Base-by-base conservation (phyloP, 352 stramenopile species). In the Globisporangium parvum region DNA sequence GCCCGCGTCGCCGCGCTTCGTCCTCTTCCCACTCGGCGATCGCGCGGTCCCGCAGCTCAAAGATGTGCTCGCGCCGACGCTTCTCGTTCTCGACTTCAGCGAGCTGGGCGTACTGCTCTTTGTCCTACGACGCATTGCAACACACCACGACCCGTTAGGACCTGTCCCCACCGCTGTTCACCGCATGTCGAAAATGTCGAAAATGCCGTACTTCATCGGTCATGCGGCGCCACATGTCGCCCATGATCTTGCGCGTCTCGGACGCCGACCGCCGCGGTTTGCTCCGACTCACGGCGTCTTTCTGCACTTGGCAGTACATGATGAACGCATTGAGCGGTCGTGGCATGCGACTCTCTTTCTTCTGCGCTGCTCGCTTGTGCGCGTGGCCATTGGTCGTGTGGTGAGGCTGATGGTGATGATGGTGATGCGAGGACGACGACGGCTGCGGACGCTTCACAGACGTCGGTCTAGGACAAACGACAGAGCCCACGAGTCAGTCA, bases 301-400 rank as follows among this genome's bases (percentile, higher is more conserved):
- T 87, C 44, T 91, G 81, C 46, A 90, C 69, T 63, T 91, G 81
- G 44, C 81, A 91, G 57, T 77, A 91, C 66, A 91, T 79, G 53
- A 91, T 88, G 57, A 91, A 91, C 40, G 81, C 77, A 40, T 91
- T 91, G 67, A 91, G 85, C 33, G 81, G 69, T 15, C 81, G 79
- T 14, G 75, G 78, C 57, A 63, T 61, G 31, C 82, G 82, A 15
- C 69, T 26, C 14, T 64, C 55, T 21, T 51, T 73, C 66, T 63
- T 78, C 20, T 77, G 41, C 45, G 53, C 51, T 57, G 39, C 55
- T 45, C 58, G 33, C 65, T 77, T 53, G 35, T 55, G 39, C 20
- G 65, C 52, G 69, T 47, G 54, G 47, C 70, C 73, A 46, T 71
- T 74, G 2, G 54, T 6, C 17, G 40, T 21, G 55, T 69, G 66